These are phyloP conservation scores for Zymoseptoria passerinii DNA, from an alignment of 2,329 filamentous ascomycete genomes.

Conservation along the genomic window DNA sequence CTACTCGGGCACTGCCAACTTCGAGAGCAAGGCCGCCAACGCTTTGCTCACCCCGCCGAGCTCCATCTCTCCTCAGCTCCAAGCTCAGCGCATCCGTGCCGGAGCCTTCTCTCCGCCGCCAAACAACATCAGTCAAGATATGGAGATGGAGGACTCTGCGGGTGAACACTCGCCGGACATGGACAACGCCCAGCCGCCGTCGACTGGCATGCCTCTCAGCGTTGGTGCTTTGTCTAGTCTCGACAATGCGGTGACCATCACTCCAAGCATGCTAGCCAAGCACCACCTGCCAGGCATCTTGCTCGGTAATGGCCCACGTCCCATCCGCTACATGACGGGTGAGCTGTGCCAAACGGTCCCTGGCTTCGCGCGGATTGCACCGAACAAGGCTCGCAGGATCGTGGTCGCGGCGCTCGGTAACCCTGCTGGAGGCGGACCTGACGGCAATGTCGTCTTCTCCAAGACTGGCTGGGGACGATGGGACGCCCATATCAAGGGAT, in stretches of 20 bases:
- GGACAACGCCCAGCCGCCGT: slow-evolving; percentile 22
- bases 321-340: slow-evolving; percentile 91
- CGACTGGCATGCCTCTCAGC: slow-evolving; percentile 35
- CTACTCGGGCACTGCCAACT: slow-evolving; percentile 21
- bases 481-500: slow-evolving; percentile 69
- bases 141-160: slow-evolving; percentile 60
- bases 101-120: slow-evolving; percentile 36
- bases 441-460: slow-evolving; percentile 74
- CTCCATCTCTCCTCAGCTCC: slow-evolving; percentile 83
- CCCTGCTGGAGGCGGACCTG: slow-evolving; percentile 51
- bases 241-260: slow-evolving; percentile 76
- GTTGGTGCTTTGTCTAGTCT: slow-evolving; percentile 46
- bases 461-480: slow-evolving; percentile 97
- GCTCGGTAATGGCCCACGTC: slow-evolving; percentile 78
- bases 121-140: slow-evolving; percentile 66
- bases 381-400: slow-evolving; percentile 79
- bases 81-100: slow-evolving; percentile 69
- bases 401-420: slow-evolving; percentile 90
- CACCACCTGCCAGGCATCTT: slow-evolving; percentile 86
- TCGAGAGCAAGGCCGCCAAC: slow-evolving; percentile 22
- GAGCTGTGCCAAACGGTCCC: slow-evolving; percentile 89
- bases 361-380: slow-evolving; percentile 81
- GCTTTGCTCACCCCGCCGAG: slow-evolving; percentile 84
- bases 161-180: slow-evolving; percentile 43
- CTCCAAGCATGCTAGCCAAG: slow-evolving; percentile 74